A percentile compares a stretch with the other conserved stretches of the same genome.
Conservation (phyloP, 306 rosid species). For the Albizia julibrissin region DNA sequence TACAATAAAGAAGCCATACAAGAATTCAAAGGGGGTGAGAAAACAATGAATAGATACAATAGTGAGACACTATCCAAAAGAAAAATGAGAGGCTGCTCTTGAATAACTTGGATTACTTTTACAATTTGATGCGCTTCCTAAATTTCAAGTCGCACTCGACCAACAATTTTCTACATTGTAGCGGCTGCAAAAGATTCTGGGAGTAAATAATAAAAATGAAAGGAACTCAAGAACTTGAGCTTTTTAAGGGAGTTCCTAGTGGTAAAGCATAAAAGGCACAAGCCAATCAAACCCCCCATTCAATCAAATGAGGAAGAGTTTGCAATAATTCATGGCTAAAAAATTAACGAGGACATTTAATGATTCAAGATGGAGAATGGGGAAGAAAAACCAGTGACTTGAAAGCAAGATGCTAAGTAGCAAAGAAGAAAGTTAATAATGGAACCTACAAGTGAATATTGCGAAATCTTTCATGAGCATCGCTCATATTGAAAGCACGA, state of each 20-base stretch:
- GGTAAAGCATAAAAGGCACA: background rate
- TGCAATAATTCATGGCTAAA: background rate
- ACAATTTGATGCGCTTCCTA: background rate
- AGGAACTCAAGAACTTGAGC: background rate
- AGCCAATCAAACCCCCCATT: too few relatives aligned
- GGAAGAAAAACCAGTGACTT: background rate
- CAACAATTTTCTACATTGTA: background rate
- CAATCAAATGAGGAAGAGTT: too few relatives aligned
- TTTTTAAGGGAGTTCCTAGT: background rate
- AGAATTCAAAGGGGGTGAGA: too few relatives aligned
- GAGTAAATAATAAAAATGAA: background rate
- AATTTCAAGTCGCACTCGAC: background rate
- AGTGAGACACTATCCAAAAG: background rate
- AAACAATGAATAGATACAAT: background rate
- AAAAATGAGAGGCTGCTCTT: background rate
- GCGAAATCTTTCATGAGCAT: constrained; percentile 46
- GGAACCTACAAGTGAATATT: constrained; percentile 41
- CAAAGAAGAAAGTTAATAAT: background rate
- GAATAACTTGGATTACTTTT: background rate
- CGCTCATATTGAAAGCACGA: constrained; percentile 39
- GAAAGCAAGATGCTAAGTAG: background rate
- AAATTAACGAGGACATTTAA: background rate
- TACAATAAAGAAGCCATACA: too few relatives aligned
- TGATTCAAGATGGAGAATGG: background rate
- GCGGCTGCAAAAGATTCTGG: background rate